A percentile compares a stretch with the other conserved stretches of the same genome.
Evolutionary conservation across 2,329 filamentous ascomycete genomes (phyloP).

Genomic region (Hypoxylon sp.): DNA sequence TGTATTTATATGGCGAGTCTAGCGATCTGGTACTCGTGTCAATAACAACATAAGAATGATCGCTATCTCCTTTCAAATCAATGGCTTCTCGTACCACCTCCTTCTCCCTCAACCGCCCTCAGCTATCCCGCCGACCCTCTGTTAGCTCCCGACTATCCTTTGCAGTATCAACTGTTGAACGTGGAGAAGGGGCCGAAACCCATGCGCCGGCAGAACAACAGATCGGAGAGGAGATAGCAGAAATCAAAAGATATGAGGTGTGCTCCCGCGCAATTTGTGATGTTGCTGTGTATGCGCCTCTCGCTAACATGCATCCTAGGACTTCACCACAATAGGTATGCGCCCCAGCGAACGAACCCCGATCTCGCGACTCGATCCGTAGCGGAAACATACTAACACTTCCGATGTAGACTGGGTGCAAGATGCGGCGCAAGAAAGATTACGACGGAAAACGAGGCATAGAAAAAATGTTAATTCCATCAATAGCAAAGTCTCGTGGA

Average conservation of each 20-base stretch:
- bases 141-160: slow-evolving; percentile 73
- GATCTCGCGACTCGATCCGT: slow-evolving; percentile 10
- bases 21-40: too few species aligned
- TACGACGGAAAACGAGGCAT: slow-evolving; percentile 78
- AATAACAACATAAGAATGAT: slow-evolving; percentile 49
- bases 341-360: slow-evolving; percentile 35
- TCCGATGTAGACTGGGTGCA: slow-evolving; percentile 86
- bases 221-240: slow-evolving; percentile 92
- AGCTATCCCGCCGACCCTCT: slow-evolving; percentile 60
- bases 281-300: slow-evolving; percentile 5
- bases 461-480: slow-evolving; percentile 77
- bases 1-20: too few species aligned
- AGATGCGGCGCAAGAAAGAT: slow-evolving; percentile 90
- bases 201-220: slow-evolving; percentile 68
- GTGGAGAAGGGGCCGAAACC: slow-evolving; percentile 61
- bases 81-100: slow-evolving; percentile 65
- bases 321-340: slow-evolving; percentile 92
- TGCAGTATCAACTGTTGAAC: slow-evolving; percentile 71
- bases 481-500: slow-evolving; percentile 76
- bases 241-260: slow-evolving; percentile 96
- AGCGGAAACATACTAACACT: slow-evolving; percentile 46
- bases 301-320: slow-evolving; percentile 54
- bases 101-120: slow-evolving; percentile 57
- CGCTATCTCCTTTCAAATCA: slow-evolving; percentile 41
- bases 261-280: slow-evolving; percentile 35